These are phyloP conservation scores for Eremothecium cymbalariae DNA, from an alignment of 1,139 yeast genomes.

Conservation along the genomic window DNA sequence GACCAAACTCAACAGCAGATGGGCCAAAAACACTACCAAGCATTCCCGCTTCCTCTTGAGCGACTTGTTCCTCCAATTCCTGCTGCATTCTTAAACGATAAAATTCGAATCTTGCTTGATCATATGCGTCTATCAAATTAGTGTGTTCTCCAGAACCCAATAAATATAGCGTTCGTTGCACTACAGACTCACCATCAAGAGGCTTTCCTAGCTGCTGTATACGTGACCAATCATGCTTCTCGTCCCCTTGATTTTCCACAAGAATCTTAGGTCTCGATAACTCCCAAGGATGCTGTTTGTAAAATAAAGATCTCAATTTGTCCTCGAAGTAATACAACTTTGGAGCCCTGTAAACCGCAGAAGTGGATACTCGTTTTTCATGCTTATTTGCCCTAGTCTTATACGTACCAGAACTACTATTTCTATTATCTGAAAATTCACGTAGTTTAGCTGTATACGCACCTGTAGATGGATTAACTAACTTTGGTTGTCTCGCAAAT, in stretches of 20 bases:
- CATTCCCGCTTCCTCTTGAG: constrained; percentile 80
- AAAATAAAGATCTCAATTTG: constrained; percentile 69
- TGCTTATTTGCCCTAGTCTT: constrained; percentile 42
- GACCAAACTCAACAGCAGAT: constrained; percentile 57
- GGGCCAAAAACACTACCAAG: constrained; percentile 67
- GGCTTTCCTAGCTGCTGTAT: constrained; percentile 66
- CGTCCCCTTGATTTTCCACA: constrained; percentile 61
- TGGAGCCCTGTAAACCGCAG: constrained; percentile 47
- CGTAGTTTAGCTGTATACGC: constrained; percentile 14
- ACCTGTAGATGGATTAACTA: constrained; percentile 32
- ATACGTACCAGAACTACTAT: constrained; percentile 29
- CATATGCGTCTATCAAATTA: constrained; percentile 62
- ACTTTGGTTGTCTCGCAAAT: constrained; percentile 42
- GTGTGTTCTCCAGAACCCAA: constrained; percentile 37
- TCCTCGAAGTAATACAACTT: constrained; percentile 72
- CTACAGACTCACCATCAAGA: constrained; percentile 89
- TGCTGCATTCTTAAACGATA: constrained; percentile 78
- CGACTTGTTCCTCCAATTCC: constrained; percentile 66
- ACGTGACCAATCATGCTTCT: constrained; percentile 62
- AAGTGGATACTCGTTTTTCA: constrained; percentile 31
- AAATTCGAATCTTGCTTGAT: constrained; percentile 79
- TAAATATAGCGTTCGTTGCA: constrained; percentile 78
- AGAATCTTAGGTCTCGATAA: constrained; percentile 83
- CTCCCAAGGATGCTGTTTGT: constrained; percentile 97
- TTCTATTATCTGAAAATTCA: constrained; percentile 13